Evolutionary conservation across 345 rosid genomes (phyloP).

Genomic region (Gossypium thurberi): DNA sequence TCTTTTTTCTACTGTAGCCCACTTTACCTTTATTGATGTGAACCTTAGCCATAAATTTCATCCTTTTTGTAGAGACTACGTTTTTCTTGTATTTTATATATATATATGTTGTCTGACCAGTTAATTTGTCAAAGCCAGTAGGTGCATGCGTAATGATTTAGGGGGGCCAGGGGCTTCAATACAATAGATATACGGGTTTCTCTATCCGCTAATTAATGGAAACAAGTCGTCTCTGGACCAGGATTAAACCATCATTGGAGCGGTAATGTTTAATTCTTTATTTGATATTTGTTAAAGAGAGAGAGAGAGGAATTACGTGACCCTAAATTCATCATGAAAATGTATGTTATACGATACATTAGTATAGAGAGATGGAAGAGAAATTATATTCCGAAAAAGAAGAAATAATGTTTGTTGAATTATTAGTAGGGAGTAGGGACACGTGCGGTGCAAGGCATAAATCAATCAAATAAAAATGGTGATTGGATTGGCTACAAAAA

Average conservation of each 20-base stretch:
- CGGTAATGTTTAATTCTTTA: too few species aligned
- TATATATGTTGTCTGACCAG: background rate
- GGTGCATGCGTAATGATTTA: background rate
- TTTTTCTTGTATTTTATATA: background rate
- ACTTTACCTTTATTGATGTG: constrained; percentile 7
- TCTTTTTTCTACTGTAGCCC: background rate
- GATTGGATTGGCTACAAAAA: background rate
- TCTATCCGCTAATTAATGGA: background rate
- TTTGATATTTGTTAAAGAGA: background rate
- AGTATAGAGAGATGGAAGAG: background rate
- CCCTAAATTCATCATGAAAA: background rate
- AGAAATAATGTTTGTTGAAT: background rate
- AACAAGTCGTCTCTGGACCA: background rate
- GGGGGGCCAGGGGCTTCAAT: background rate
- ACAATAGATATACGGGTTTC: background rate
- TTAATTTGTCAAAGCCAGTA: background rate
- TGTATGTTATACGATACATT: background rate
- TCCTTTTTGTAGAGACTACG: background rate
- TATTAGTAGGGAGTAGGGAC: background rate
- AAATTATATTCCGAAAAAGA: background rate
- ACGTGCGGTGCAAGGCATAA: constrained; percentile 5
- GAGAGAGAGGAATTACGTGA: background rate
- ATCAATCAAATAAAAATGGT: background rate
- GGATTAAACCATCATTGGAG: too few species aligned
- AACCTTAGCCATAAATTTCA: background rate